Percentiles rank a stretch among this genome's conserved stretches.
phyloP scores from a whole-genome alignment of 2,329 filamentous ascomycete genomes.

The Alternaria rosae region DNA sequence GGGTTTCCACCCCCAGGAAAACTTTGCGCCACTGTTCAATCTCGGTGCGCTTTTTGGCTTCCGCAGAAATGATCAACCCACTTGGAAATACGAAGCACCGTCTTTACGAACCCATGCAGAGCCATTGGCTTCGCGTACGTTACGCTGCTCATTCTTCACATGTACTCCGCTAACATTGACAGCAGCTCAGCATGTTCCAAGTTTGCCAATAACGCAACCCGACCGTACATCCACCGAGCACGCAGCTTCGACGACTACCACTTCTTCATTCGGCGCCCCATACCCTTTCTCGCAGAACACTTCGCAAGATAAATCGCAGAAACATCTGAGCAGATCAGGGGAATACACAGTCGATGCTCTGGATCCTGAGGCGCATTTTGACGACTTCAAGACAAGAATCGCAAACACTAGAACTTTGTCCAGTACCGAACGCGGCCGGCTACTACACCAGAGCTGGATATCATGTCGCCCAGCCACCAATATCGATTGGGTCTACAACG shows the following conservation, averaged over 20 bases:
- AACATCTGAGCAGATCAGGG: neutral
- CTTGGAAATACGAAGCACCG: conserved; percentile 48
- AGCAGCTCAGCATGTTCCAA: conserved; percentile 3
- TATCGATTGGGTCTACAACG: conserved; percentile 17
- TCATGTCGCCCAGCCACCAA: conserved; percentile 11
- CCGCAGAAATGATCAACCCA: conserved; percentile 27
- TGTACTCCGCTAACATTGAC: conserved; percentile 1
- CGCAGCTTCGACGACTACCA: neutral
- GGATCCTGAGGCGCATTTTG: conserved; percentile 11
- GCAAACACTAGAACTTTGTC: conserved; percentile 1
- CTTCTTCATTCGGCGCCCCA: neutral
- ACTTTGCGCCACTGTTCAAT: conserved; percentile 33
- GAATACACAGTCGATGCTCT: neutral
- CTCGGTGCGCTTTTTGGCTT: conserved; percentile 40
- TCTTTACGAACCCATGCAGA: conserved; percentile 23
- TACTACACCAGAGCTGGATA: conserved; percentile 11
- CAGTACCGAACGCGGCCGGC: neutral
- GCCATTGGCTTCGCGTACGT: conserved; percentile 30
- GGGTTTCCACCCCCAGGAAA: conserved; percentile 48
- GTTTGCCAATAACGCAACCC: neutral
- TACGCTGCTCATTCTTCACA: neutral
- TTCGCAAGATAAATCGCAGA: neutral
- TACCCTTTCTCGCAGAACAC: conserved; percentile 8
- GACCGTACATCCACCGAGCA: neutral
- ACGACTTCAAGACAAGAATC: conserved; percentile 17